Base-by-base conservation (phyloP, 2,329 filamentous ascomycete species). In the Fusarium sp. region DNA sequence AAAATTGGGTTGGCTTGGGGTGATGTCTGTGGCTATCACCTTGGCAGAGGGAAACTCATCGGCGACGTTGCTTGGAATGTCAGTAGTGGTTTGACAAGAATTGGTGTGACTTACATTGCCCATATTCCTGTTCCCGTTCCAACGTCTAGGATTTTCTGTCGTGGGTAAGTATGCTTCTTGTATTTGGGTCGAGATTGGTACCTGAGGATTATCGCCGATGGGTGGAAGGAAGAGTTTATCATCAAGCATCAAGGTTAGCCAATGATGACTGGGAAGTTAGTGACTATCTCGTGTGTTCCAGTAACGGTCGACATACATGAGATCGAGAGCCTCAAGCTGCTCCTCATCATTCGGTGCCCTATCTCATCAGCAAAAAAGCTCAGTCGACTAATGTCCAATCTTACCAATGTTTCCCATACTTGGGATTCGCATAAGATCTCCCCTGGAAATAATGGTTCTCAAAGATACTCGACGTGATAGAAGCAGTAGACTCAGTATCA, bases 361-460 rank as follows among this genome's bases (percentile, higher is more conserved):
- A 2, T 1, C 7, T 6, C 3, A 11, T 70, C 1, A 70, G 57
- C 6, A 13, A n/a, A 7, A 14, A 14, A 1, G 9, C 12, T 10
- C 7, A 14, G 4, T 5, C 0, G 16, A 11, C 20, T 5, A 44
- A 4, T n/a, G 3, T 3, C 7, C 4, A 12, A 1, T 1, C 42
- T 12, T 49, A 71, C 72, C 72, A 74, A 44, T 72, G 69, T n/a
- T 44, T 66, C n/a, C 72, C 72, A 62, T 74, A 74, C 44, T 74
- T 74, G 0, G 72, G 72, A 14, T 74, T 74, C 1, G 72, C 72
- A 27, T 74, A 75, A 6, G 59, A 20, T 30, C 72, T 49, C 2
- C 72, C 70, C 10, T 74, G 66, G 1, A 74, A 74, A 27, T 74
- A 69, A 2, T 48, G 56, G n/a, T 55, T 46, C 37, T 74, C 72